phyloP scores from a whole-genome alignment of 164 flowering plant species.

The Platanus orientalis region DNA sequence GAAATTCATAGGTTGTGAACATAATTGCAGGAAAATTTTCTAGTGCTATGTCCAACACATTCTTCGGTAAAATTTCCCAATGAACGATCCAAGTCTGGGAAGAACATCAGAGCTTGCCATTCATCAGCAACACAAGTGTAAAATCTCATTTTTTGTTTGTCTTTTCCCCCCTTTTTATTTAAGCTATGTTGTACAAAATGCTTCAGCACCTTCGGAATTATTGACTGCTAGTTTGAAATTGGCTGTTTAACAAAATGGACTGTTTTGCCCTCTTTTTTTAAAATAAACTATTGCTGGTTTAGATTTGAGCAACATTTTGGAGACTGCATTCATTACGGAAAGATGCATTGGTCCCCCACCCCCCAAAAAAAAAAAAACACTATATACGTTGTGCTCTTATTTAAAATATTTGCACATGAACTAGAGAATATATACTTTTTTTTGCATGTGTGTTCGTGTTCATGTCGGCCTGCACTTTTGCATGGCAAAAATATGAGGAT shows the following conservation, averaged over 20 bases:
- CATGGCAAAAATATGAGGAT: too few species aligned
- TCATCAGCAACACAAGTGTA: constrained; percentile 23
- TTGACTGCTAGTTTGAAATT: background rate
- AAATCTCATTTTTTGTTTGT: background rate
- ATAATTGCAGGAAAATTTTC: constrained; percentile 38
- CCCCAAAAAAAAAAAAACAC: too few species aligned
- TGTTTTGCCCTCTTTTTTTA: too few species aligned
- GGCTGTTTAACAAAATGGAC: too few species aligned
- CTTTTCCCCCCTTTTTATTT: background rate
- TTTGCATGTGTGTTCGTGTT: too few species aligned
- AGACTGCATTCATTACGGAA: too few species aligned
- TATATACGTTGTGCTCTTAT: too few species aligned
- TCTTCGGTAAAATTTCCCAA: constrained; percentile 42
- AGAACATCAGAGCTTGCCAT: constrained; percentile 4
- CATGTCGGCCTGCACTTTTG: too few species aligned
- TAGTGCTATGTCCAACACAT: constrained; percentile 60
- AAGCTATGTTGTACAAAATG: background rate
- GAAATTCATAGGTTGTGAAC: background rate
- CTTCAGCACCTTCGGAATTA: background rate
- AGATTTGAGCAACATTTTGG: background rate
- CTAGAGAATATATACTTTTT: too few species aligned
- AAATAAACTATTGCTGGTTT: background rate
- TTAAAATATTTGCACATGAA: too few species aligned
- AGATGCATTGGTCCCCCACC: too few species aligned
- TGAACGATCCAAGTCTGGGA: constrained; percentile 30